Base-by-base conservation (phyloP, 805 yeast species). In the Yarrowia sp. region DNA sequence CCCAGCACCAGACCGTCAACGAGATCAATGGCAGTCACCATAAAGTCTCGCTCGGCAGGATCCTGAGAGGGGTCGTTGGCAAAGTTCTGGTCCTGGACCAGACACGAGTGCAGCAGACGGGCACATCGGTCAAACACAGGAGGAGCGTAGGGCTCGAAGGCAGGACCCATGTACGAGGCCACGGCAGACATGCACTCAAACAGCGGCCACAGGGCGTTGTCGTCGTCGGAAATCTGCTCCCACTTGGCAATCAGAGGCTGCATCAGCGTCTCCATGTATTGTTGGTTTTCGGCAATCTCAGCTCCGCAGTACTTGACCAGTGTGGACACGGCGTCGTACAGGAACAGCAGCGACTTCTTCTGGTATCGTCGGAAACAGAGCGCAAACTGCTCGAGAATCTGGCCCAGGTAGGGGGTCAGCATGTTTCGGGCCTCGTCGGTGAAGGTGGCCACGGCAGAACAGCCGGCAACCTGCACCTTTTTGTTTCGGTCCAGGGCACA, bases 1-100 rank as follows among this genome's bases (percentile, higher is more conserved):
- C 98, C 98, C 79, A 94, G 98, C 26, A 92, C 88, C 68, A 95
- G 80, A 3, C 99, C 99, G 77, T 94, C 98, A 40, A 95, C 84
- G 73, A 95, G 82, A 76, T 95, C 99, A 48, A 95, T 77, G 1
- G 97, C 86, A 0, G 98, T 91, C 42, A 94, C 92, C 70, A 91
- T 84, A 74, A 93, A 92, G 77, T 93, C 98, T 75, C 89, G 90
- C 75, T 95, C 98, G 0, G 97, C 97, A 0, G 90, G 86, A 11
- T 82, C 81, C 53, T 74, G 70, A 43, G 75, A 70, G 9, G 95
- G 92, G 75, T 92, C 89, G 26, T 84, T 82, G 41, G 84, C 85
- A 45, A 89, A 84, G 71, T 86, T 82, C 72, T 84, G 86, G 70
- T 88, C 92, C 72, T 86, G 81, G 66, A 88, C 87, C 10, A 94